phyloP scores from a whole-genome alignment of 2,329 filamentous ascomycete species.

The Microthyrium microscopicum region DNA sequence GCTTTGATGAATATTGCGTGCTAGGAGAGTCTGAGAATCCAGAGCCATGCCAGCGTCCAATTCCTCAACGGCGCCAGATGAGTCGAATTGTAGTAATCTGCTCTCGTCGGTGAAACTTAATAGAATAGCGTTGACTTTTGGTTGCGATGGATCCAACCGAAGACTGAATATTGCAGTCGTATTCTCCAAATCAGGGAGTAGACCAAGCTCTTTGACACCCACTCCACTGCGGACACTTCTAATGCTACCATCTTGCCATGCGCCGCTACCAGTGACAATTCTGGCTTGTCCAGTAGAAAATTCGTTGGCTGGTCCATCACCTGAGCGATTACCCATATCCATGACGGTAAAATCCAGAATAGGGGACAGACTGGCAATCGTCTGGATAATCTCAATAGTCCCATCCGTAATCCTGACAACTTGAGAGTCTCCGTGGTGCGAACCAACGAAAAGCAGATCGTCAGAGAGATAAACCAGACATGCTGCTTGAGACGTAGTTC shows the following conservation, averaged over 20 bases:
- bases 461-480: conserved; percentile 62
- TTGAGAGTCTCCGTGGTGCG: conserved; percentile 85
- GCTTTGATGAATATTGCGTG: conserved; percentile 44
- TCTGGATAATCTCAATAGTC: conserved; percentile 53
- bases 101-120: conserved; percentile 75
- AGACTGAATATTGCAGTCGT: conserved; percentile 60
- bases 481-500: conserved; percentile 57
- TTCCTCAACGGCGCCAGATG: conserved; percentile 69
- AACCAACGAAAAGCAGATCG: conserved; percentile 68
- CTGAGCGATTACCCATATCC: conserved; percentile 80
- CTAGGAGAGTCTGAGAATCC: conserved; percentile 55
- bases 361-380: conserved; percentile 69
- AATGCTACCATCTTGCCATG: conserved; percentile 73
- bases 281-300: conserved; percentile 91
- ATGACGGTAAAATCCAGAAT: conserved; percentile 90
- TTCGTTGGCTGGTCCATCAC: conserved; percentile 64
- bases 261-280: conserved; percentile 84
- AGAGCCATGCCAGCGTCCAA: conserved; percentile 57
- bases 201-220: conserved; percentile 71
- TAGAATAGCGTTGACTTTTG: conserved; percentile 51
- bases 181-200: conserved; percentile 62
- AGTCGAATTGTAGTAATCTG: conserved; percentile 60
- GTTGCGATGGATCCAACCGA: conserved; percentile 30
- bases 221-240: conserved; percentile 88
- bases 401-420: conserved; percentile 48